Percentiles rank a stretch among this genome's conserved stretches.
Conservation (phyloP, 1,139 yeast species). For the Lizanozyma gosingica region DNA sequence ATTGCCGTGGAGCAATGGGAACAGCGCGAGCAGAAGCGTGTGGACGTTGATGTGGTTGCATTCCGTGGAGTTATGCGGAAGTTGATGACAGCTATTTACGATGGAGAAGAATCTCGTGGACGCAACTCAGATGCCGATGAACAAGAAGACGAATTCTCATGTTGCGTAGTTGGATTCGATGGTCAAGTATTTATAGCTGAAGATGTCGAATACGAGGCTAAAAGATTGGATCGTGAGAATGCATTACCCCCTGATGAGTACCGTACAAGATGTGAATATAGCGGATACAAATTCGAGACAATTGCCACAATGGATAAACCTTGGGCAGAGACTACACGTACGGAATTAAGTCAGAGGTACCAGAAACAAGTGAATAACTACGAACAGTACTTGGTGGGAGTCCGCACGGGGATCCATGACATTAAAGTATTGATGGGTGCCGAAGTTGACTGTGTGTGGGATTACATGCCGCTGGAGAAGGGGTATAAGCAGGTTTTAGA, state of each 20-base stretch:
- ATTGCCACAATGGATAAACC: constrained; percentile 70
- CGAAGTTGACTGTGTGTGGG: constrained; percentile 86
- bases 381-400: constrained; percentile 72
- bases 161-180: constrained; percentile 51
- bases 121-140: neutral
- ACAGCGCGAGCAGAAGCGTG: constrained; percentile 30
- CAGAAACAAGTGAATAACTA: constrained; percentile 54
- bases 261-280: constrained; percentile 38
- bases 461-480: constrained; percentile 49
- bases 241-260: constrained; percentile 15
- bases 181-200: constrained; percentile 78
- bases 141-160: constrained; percentile 29
- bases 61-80: constrained; percentile 79
- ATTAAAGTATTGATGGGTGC: constrained; percentile 70
- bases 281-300: constrained; percentile 83
- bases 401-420: constrained; percentile 75
- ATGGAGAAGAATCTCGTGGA: constrained; percentile 47
- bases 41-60: constrained; percentile 61
- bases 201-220: constrained; percentile 18
- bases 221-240: constrained; percentile 15
- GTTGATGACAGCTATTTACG: constrained; percentile 54
- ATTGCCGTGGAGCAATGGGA: constrained; percentile 51
- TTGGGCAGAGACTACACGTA: constrained; percentile 60
- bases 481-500: constrained; percentile 24
- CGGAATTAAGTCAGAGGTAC: constrained; percentile 54